These are phyloP conservation scores for Gossypium trilobum DNA, from an alignment of 441 rosid genomes.

Conservation along the genomic window DNA sequence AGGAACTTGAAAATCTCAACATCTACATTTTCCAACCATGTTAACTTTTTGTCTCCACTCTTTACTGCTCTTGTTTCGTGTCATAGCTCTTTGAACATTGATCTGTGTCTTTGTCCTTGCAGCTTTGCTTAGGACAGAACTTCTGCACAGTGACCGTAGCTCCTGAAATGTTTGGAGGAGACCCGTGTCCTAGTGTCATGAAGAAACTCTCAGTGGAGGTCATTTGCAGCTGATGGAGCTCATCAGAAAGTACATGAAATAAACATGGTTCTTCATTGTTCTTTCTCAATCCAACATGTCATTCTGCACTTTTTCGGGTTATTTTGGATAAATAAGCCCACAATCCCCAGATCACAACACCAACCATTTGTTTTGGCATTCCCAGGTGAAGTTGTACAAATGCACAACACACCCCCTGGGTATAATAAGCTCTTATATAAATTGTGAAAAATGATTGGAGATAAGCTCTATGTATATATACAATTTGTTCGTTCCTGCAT, in stretches of 20 bases:
- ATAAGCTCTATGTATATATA: slow-evolving; percentile 21
- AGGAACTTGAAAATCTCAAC: neutral
- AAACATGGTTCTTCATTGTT: slow-evolving; percentile 15
- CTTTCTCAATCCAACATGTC: slow-evolving; percentile 9
- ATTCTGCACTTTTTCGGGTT: slow-evolving; percentile 18
- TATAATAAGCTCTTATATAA: slow-evolving; percentile 17
- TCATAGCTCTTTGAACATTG: neutral
- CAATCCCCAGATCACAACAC: slow-evolving; percentile 6
- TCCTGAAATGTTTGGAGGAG: slow-evolving; percentile 89
- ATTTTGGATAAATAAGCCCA: slow-evolving; percentile 22
- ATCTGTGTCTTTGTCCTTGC: slow-evolving; percentile 17
- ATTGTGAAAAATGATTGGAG: slow-evolving; percentile 22
- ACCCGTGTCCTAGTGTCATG: slow-evolving; percentile 78
- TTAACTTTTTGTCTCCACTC: neutral
- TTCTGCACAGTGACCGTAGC: slow-evolving; percentile 87
- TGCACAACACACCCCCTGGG: slow-evolving; percentile 44
- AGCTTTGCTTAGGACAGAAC: slow-evolving; percentile 88
- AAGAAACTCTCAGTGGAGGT: slow-evolving; percentile 88
- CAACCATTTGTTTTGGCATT: slow-evolving; percentile 27
- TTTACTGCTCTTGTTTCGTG: neutral
- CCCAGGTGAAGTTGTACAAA: slow-evolving; percentile 68
- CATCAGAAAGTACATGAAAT: slow-evolving; percentile 11
- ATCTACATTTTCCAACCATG: neutral
- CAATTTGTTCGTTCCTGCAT: slow-evolving; percentile 2
- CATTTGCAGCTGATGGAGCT: slow-evolving; percentile 51